These are phyloP conservation scores for Drechslerella dactyloides DNA, from an alignment of 2,329 filamentous ascomycete species.

Conservation along the genomic window DNA sequence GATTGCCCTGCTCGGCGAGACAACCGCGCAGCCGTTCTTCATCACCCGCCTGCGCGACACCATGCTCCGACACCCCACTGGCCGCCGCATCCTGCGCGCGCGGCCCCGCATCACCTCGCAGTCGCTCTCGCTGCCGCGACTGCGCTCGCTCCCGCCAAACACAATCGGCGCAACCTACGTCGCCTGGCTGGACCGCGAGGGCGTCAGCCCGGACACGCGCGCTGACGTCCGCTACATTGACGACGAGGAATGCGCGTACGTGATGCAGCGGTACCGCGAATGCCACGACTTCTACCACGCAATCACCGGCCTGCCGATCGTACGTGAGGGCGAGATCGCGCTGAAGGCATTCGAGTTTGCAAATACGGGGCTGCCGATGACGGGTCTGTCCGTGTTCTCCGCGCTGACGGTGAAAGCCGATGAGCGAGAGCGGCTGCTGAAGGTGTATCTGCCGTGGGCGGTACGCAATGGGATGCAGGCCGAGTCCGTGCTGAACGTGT, in stretches of 20 bases:
- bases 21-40: conserved; percentile 93
- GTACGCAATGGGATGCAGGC: conserved; percentile 77
- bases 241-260: conserved; percentile 93
- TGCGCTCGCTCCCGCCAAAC: conserved; percentile 74
- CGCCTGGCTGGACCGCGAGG: conserved; percentile 90
- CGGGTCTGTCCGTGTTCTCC: conserved; percentile 81
- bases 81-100: conserved; percentile 87
- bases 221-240: conserved; percentile 85
- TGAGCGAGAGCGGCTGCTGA: conserved; percentile 72
- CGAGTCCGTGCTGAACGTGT: conserved; percentile 89
- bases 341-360: conserved; percentile 97
- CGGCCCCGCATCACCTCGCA: conserved; percentile 84
- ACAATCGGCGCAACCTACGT: conserved; percentile 83
- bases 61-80: conserved; percentile 84
- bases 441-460: conserved; percentile 87
- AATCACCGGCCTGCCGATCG: conserved; percentile 84
- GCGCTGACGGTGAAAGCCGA: conserved; percentile 68
- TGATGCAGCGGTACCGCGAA: conserved; percentile 97
- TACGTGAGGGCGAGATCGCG: conserved; percentile 96
- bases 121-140: conserved; percentile 68
- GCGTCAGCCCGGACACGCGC: conserved; percentile 89
- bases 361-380: conserved; percentile 94
- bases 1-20: conserved; percentile 91
- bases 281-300: conserved; percentile 98
- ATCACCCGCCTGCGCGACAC: conserved; percentile 87